Evolutionary conservation across 495 filamentous ascomycete genomes (phyloP), one percentile per base, ranked within the genome.

Genomic region (Umbilicaria muhlenbergii): DNA sequence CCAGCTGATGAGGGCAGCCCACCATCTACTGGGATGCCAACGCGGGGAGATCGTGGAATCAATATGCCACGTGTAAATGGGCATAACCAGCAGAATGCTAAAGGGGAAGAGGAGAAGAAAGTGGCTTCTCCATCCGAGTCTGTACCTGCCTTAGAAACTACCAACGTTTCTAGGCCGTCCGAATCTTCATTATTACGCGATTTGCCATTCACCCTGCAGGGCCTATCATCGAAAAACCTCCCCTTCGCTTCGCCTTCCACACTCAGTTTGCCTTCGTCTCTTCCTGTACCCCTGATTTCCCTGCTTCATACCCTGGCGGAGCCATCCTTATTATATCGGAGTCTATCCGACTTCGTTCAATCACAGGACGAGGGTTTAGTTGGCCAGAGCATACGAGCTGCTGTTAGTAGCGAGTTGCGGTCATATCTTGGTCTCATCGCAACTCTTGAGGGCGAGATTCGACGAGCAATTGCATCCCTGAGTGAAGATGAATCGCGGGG

Each of bases 381-480:
- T n/a, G 84, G 77, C 11, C 92, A 99, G 61, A 94, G 86, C 58
- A 68, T 99, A 39, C 77, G 87, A n/a, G 84, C 88, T 38, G 87
- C 91, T 14, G 80, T 96, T 53, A 77, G 76, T 40, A 71, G 71
- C 39, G 89, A 99, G 58, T 65, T 96, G 3, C 75, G 86, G 32
- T 85, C 86, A 13, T 99, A 99, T 56, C 67, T 99, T 18, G 79
- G 84, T n/a, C 70, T 96, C 6, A 81, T 99, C 21, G 87, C 89
- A 24, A 92, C 87, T 1, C 58, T 99, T 34, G 92, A 99, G 62
- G 81, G 80, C n/a, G 86, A 96, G 55, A 94, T 96, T 36, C 72
- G 88, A 43, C 70, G 84, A 48, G 85, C 87, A 7, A 63, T 86
- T 44, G 67, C 77, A 10, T 71, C 79, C 40, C 62, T 83, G 11